Evolutionary conservation across 1,139 yeast species (phyloP).

Genomic region (Lodderomyces beijingensis): DNA sequence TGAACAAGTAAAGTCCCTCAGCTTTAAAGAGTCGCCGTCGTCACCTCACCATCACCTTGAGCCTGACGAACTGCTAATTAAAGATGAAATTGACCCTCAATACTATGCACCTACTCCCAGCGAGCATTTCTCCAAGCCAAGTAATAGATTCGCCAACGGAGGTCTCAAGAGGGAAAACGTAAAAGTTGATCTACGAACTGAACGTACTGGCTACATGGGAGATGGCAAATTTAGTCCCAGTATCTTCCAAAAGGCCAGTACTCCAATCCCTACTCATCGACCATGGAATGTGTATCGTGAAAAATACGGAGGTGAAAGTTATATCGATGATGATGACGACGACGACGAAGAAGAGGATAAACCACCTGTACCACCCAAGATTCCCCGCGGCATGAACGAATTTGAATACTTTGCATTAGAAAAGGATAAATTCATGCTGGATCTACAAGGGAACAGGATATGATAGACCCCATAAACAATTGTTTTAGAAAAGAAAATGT

Average conservation of each 20-base stretch:
- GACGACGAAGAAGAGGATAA: slow-evolving; percentile 23
- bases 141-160: slow-evolving; percentile 21
- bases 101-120: slow-evolving; percentile 47
- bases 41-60: slow-evolving; percentile 7
- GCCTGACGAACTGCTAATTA: slow-evolving; percentile 24
- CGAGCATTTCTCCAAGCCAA: slow-evolving; percentile 25
- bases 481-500: slow-evolving; percentile 1
- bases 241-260: slow-evolving; percentile 27
- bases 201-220: slow-evolving; percentile 34
- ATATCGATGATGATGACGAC: slow-evolving; percentile 14
- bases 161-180: slow-evolving; percentile 19
- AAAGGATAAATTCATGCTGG: slow-evolving; percentile 38
- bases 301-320: slow-evolving; percentile 6
- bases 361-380: slow-evolving; percentile 51
- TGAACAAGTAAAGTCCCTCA: slow-evolving; percentile 30
- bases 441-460: slow-evolving; percentile 42
- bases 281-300: slow-evolving; percentile 1
- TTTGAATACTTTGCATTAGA: slow-evolving; percentile 46
- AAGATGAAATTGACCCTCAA: slow-evolving; percentile 41
- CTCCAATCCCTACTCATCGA: slow-evolving; percentile 7
- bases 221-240: slow-evolving; percentile 42
- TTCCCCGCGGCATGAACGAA: slow-evolving; percentile 48
- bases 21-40: slow-evolving; percentile 12
- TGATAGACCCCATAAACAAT: too few relatives aligned
- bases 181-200: slow-evolving; percentile 22